Conservation (phyloP, 2,329 filamentous ascomycete genomes). For the Claviceps citrina region DNA sequence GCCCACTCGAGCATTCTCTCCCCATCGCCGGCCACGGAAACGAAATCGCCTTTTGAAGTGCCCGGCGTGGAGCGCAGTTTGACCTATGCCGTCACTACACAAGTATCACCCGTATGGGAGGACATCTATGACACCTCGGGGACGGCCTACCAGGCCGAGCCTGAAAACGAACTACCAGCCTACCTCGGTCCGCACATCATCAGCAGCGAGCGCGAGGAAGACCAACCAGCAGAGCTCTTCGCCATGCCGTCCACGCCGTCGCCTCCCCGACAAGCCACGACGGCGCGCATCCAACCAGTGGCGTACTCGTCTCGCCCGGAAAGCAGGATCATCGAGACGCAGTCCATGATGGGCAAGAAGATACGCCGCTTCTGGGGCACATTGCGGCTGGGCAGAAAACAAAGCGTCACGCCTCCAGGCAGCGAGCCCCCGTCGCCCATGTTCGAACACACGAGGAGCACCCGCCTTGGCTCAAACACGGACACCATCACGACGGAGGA, state of each 20-base stretch:
- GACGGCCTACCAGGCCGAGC: neutral
- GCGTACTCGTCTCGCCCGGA: neutral
- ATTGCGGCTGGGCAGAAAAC: neutral
- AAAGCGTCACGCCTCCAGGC: neutral
- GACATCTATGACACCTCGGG: neutral
- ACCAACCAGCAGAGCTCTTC: neutral
- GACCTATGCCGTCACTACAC: neutral
- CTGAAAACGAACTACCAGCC: slow-evolving; percentile 1
- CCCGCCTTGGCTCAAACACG: neutral
- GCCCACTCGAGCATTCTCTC: neutral
- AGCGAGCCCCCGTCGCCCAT: neutral
- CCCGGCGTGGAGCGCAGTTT: neutral
- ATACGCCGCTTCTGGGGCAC: slow-evolving; percentile 2
- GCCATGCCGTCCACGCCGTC: neutral
- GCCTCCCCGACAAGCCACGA: neutral
- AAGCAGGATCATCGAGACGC: neutral
- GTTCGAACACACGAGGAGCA: neutral
- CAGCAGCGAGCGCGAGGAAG: slow-evolving; percentile 1
- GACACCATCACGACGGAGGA: neutral
- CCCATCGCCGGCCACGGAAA: neutral
- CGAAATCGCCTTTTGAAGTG: neutral
- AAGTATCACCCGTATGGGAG: neutral
- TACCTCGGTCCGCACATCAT: slow-evolving; percentile 5
- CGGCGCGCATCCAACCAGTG: neutral
- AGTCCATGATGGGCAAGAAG: neutral